Evolutionary conservation across 1,139 yeast species (phyloP), one percentile per base, ranked within the genome.

Genomic region (Blastobotrys proliferans): DNA sequence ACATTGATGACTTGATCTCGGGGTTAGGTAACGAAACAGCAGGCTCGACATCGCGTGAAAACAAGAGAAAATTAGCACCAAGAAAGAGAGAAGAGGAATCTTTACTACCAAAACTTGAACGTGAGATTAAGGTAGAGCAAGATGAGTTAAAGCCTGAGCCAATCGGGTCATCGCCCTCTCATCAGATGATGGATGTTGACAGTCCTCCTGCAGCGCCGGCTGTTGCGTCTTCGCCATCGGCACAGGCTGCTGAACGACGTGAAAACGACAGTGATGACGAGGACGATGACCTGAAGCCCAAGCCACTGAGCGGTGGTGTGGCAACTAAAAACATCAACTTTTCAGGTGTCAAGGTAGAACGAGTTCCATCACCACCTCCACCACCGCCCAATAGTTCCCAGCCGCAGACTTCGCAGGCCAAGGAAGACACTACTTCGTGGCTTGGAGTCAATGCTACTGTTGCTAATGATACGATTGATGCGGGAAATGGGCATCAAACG

Each of bases 1-100:
- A 24, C 40, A 49, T 63, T 56, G 63, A 57, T 19, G 57, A 51
- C 35, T 41, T 63, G 25, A 41, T 63, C 27, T 57, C 52, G 6
- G 57, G 43, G 6, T 19, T 43, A 4, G 34, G 35, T 4, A 39
- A 30, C 6, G 35, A 25, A 6, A 11, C 41, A 11, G 21, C 41
- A 9, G 20, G 35, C 9, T 16, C 17, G 19, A 19, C 17, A 25
- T 13, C 28, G 6, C 16, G 34, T 17, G 44, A 36, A 10, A 43
- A 40, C 32, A 45, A 47, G 36, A 38, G 47, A 10, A 44, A 44
- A 29, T 17, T 46, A 1, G 42, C 43, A 6, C 28, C 34, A 19
- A 17, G 21, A 14, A 38, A 17, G 21, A 28, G 34, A 16, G 19
- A 26, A 26, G 44, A 32, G 13, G 24, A 18, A 10, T 19, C 22